phyloP scores from a whole-genome alignment of 257 asterid species.

The Voacanga thouarsii region DNA sequence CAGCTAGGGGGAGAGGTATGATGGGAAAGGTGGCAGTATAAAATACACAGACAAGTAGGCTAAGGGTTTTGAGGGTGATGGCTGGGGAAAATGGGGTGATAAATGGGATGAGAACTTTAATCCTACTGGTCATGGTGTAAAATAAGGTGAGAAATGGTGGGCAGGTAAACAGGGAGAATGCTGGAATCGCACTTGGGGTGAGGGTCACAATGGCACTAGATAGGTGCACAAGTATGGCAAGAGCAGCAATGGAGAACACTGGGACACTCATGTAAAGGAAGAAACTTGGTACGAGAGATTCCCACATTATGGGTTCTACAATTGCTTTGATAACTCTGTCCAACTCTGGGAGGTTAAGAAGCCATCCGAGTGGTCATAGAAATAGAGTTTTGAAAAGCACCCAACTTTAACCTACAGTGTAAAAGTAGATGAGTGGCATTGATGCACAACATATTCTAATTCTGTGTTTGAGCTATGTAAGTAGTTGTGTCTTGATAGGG shows the following conservation, averaged over 20 bases:
- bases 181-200: constrained; percentile 99
- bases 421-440: no score
- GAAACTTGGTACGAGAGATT: constrained; percentile 91
- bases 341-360: constrained; percentile 64
- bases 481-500: no score
- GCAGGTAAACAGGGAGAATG: constrained; percentile 73
- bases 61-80: constrained; percentile 77
- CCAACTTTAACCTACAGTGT: no score
- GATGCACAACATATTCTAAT: no score
- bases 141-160: constrained; percentile 99
- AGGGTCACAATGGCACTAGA: constrained; percentile 87
- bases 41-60: constrained; percentile 99
- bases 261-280: constrained; percentile 77
- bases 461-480: no score
- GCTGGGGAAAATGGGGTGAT: constrained; percentile 98
- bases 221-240: constrained; percentile 98
- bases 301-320: constrained; percentile 88
- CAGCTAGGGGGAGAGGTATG: constrained; percentile 97
- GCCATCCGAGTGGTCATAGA: constrained; percentile 66
- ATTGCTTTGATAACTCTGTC: constrained; percentile 84
- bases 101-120: constrained; percentile 92
- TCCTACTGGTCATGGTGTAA: constrained; percentile 47
- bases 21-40: constrained; percentile 80
- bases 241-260: constrained; percentile 97
- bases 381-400: not conserved